Base-by-base conservation (phyloP, 768 basidiomycete genomes). In the Rhodotorula graminis region DNA sequence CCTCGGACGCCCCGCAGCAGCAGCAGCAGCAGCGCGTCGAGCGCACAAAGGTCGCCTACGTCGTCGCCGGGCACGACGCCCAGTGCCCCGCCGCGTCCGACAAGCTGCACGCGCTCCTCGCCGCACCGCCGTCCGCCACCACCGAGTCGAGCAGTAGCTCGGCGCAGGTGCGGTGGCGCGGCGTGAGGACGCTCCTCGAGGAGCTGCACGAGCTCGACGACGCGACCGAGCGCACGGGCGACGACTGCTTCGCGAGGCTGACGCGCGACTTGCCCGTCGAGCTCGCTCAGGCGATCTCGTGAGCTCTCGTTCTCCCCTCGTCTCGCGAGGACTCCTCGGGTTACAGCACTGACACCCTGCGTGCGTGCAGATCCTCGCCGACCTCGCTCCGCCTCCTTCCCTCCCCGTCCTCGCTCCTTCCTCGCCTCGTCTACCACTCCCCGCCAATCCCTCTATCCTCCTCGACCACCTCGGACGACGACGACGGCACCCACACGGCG, bases 1-100 rank as follows among this genome's bases (percentile, higher is more conserved):
- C 64, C 42, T 6, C 25, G 21, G n/a, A n/a, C n/a, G n/a, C n/a
- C n/a, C n/a, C n/a, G n/a, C n/a, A n/a, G n/a, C n/a, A n/a, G 25
- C 16, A 29, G 57, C 31, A 42, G 19, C 46, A n/a, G 47, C 60
- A 61, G 15, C 23, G 11, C 49, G 63, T 67, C 46, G 61, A 55
- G 37, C 37, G 15, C 19, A 52, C 67, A 42, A 75, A 75, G 63
- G 65, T 75, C 49, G 63, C 70, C 29, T 75, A 75, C 37, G 70
- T 71, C 25, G 60, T 42, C 25, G 67, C 46, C 11, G 67, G 64
- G 29, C 47, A 64, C 50, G 63, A 66, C 44, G 56, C 59, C 2
- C 60, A 67, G 9, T 71, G 70, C 16, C 44, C 37, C 5, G 25
- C 18, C 10, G 68, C 61, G 8, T 61, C 44, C 23, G 62, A 60